These are phyloP conservation scores for Solanum piurae DNA, from an alignment of 257 asterid genomes.

Conservation along the genomic window DNA sequence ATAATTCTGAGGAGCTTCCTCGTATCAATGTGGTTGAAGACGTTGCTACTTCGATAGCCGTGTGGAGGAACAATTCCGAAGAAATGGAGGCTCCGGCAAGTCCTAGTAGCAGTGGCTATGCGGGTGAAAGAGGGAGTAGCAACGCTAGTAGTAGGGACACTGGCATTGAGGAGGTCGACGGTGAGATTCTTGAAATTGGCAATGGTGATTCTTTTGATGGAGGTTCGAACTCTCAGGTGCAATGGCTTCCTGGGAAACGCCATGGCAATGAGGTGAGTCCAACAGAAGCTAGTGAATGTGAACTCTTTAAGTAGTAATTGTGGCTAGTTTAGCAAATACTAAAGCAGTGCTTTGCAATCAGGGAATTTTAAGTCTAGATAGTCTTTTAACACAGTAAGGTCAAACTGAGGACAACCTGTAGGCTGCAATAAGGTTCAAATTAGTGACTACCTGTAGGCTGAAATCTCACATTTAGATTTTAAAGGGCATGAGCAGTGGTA, in stretches of 20 bases:
- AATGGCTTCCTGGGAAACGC: slow-evolving; percentile 75
- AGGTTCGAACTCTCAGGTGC: slow-evolving; percentile 27
- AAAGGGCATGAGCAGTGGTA: neutral
- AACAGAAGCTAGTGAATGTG: neutral
- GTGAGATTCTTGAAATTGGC: slow-evolving; percentile 38
- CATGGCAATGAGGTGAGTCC: slow-evolving; percentile 64
- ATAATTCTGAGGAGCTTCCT: slow-evolving; percentile 1
- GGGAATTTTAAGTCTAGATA: neutral
- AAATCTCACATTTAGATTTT: neutral
- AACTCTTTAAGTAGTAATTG: neutral
- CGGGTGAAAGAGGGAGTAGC: slow-evolving; percentile 90
- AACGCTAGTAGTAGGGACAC: slow-evolving; percentile 36
- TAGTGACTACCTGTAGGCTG: neutral
- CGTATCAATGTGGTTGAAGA: slow-evolving; percentile 7
- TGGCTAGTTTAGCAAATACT: neutral
- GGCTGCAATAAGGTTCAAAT: neutral
- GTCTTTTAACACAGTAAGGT: neutral
- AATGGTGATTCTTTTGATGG: slow-evolving; percentile 19
- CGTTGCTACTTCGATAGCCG: slow-evolving; percentile 24
- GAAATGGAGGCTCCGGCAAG: slow-evolving; percentile 57
- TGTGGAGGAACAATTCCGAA: slow-evolving; percentile 40
- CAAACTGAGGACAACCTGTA: neutral
- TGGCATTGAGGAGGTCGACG: slow-evolving; percentile 30
- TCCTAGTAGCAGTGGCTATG: slow-evolving; percentile 94
- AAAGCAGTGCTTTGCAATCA: neutral